Evolutionary conservation across 2,329 filamentous ascomycete genomes (phyloP).

Genomic region (Juglanconis sp.): DNA sequence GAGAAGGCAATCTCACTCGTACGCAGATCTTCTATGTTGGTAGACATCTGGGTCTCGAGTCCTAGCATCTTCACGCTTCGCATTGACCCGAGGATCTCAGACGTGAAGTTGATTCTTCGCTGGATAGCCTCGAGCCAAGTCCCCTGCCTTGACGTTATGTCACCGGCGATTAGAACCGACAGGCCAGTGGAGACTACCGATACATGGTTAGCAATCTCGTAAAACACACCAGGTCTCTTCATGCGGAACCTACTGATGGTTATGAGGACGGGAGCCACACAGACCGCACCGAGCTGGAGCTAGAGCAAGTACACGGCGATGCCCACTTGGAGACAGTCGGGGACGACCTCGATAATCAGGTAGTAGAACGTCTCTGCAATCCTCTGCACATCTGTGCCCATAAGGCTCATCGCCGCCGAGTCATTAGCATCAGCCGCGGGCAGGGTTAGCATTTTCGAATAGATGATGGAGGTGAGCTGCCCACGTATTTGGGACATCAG

Average conservation of each 20-base stretch:
- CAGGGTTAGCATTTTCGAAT: slow-evolving; percentile 23
- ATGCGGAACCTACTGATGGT: slow-evolving; percentile 30
- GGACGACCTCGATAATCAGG: slow-evolving; percentile 23
- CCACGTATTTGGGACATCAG: slow-evolving; percentile 26
- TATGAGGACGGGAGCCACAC: slow-evolving; percentile 40
- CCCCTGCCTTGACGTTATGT: slow-evolving; percentile 34
- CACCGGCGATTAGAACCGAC: slow-evolving; percentile 25
- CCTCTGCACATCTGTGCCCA: slow-evolving; percentile 27
- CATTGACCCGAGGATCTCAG: slow-evolving; percentile 45
- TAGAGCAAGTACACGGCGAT: slow-evolving; percentile 27
- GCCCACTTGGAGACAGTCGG: slow-evolving; percentile 24
- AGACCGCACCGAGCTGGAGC: slow-evolving; percentile 39
- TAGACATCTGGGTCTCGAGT: slow-evolving; percentile 36
- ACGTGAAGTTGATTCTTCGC: slow-evolving; percentile 44
- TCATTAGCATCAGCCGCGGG: slow-evolving; percentile 17
- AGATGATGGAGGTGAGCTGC: slow-evolving; percentile 25
- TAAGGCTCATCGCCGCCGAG: slow-evolving; percentile 24
- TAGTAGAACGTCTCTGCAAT: slow-evolving; percentile 22
- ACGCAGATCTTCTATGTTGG: slow-evolving; percentile 21
- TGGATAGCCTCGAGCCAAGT: slow-evolving; percentile 49
- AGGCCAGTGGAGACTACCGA: slow-evolving; percentile 3
- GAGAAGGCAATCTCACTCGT: slow-evolving; percentile 22
- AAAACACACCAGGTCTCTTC: neutral
- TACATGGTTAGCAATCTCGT: neutral
- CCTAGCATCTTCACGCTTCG: slow-evolving; percentile 51